phyloP scores from a whole-genome alignment of 306 rosid species.

The Citrullus mucosospermus region DNA sequence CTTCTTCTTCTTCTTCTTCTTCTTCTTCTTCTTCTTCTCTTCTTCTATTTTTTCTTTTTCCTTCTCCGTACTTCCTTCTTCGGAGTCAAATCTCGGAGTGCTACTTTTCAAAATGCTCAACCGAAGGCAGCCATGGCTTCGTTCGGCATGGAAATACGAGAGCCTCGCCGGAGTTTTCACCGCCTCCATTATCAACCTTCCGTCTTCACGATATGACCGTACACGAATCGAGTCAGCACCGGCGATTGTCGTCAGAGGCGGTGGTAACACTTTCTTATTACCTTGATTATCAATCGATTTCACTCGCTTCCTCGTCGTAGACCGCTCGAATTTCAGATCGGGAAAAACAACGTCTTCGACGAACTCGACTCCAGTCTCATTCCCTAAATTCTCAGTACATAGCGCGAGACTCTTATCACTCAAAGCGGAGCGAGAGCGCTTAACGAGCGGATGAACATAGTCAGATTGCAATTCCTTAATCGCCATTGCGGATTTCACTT shows the following conservation, averaged over 20 bases:
- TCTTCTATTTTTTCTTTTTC: neutral
- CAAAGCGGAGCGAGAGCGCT: constrained; percentile 29
- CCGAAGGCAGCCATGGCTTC: constrained; percentile 89
- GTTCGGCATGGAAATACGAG: constrained; percentile 45
- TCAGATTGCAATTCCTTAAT: constrained; percentile 6
- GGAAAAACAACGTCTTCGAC: constrained; percentile 24
- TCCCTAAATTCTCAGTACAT: constrained; percentile 84
- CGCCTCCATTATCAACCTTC: constrained; percentile 55
- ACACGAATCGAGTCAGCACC: constrained; percentile 47
- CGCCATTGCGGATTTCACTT: neutral
- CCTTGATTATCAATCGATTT: constrained; percentile 1
- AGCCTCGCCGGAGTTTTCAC: constrained; percentile 35
- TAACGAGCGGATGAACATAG: constrained; percentile 53
- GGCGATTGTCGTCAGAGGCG: constrained; percentile 84
- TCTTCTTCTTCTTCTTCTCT: neutral
- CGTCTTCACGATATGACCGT: constrained; percentile 64
- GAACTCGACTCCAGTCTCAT: constrained; percentile 65
- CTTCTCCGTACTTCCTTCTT: neutral
- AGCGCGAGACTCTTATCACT: constrained; percentile 49
- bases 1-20: neutral
- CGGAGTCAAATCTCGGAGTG: constrained; percentile 8
- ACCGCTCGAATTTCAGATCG: constrained; percentile 11
- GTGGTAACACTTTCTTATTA: constrained; percentile 40
- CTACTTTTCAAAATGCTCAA: constrained; percentile 31
- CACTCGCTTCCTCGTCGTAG: constrained; percentile 26